Conservation (phyloP, 495 filamentous ascomycete genomes). For the Xylaria curta region DNA sequence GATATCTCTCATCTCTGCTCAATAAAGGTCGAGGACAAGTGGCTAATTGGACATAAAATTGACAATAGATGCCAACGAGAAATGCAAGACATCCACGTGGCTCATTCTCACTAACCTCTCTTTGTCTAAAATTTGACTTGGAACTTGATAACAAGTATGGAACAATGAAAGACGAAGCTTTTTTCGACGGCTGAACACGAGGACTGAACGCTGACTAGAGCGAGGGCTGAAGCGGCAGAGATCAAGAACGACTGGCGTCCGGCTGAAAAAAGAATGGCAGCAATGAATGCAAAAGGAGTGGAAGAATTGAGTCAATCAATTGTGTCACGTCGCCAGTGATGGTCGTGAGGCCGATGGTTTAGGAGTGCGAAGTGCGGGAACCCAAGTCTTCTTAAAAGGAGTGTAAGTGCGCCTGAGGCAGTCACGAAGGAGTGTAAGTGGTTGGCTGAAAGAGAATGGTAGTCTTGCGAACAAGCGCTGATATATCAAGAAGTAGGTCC, state of each 20-base stretch:
- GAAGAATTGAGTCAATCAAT: slow-evolving; percentile 34
- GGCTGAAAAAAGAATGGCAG: slow-evolving; percentile 43
- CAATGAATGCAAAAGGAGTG: slow-evolving; percentile 31
- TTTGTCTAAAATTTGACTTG: slow-evolving; percentile 18
- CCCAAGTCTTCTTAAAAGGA: slow-evolving; percentile 44
- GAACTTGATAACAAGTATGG: neutral
- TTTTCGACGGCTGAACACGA: neutral
- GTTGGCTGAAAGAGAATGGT: slow-evolving; percentile 32
- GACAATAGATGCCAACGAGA: neutral
- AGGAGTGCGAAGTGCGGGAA: slow-evolving; percentile 30
- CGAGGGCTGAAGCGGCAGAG: slow-evolving; percentile 20
- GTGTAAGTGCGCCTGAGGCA: slow-evolving; percentile 44
- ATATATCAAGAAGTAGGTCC: slow-evolving; percentile 34
- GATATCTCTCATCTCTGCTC: neutral
- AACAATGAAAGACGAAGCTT: slow-evolving; percentile 25
- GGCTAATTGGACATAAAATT: neutral
- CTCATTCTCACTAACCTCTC: slow-evolving; percentile 15
- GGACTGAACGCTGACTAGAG: slow-evolving; percentile 35
- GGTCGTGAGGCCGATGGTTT: slow-evolving; percentile 22
- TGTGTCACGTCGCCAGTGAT: slow-evolving; percentile 25
- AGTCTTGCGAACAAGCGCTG: slow-evolving; percentile 39
- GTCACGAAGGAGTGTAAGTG: slow-evolving; percentile 38
- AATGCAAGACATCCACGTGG: neutral
- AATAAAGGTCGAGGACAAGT: neutral
- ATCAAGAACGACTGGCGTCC: slow-evolving; percentile 43